Conservation (phyloP, 2,329 filamentous ascomycete genomes). For the Xylaria sp. region DNA sequence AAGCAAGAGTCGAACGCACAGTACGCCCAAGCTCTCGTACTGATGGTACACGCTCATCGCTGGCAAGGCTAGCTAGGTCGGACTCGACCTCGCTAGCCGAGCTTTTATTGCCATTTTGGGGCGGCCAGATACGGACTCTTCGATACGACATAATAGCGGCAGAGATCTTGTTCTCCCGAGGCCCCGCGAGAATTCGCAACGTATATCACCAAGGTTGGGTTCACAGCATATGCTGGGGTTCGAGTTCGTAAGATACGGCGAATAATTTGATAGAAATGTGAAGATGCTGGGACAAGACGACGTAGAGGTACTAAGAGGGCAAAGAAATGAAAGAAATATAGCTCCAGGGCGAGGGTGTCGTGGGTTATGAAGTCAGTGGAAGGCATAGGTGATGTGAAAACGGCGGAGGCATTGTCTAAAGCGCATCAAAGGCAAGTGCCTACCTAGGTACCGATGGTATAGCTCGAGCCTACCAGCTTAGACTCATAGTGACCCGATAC, state of each 20-base stretch:
- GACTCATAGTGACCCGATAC: background rate
- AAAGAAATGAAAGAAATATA: background rate
- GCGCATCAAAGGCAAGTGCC: background rate
- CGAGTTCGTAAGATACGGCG: background rate
- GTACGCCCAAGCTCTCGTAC: constrained; percentile 41
- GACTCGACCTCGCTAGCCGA: constrained; percentile 23
- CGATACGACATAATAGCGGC: constrained; percentile 15
- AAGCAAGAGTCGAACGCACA: constrained; percentile 47
- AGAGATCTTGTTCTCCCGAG: background rate
- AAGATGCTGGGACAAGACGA: background rate
- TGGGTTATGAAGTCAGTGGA: background rate
- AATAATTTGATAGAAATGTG: background rate
- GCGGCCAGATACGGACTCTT: constrained; percentile 28
- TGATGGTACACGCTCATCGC: constrained; percentile 40
- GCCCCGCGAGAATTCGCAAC: background rate
- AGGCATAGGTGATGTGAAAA: background rate
- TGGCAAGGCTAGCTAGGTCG: constrained; percentile 29
- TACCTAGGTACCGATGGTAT: background rate
- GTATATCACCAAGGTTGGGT: background rate
- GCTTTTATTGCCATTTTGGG: constrained; percentile 11
- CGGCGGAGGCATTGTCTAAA: no score
- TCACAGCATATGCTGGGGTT: background rate
- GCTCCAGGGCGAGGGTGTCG: background rate
- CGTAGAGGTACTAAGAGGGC: constrained; percentile 1
- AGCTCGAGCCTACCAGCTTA: background rate